These are phyloP conservation scores for Piromyces sp. DNA, from an alignment of 192 early-diverging fungal genomes.

Conservation along the genomic window DNA sequence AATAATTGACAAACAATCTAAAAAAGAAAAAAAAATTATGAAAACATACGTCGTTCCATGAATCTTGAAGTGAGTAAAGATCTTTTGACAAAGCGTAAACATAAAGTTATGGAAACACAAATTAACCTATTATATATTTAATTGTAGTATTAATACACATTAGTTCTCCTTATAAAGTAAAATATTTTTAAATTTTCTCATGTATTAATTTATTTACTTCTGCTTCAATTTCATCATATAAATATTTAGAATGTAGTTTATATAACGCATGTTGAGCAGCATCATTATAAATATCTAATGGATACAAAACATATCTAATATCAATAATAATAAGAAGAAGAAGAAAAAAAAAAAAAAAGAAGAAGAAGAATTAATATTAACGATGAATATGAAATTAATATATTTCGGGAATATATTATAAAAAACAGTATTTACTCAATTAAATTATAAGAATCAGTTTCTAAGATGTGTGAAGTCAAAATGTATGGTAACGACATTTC, in stretches of 20 bases:
- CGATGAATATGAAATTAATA: too few relatives aligned
- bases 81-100: slow-evolving; percentile 17
- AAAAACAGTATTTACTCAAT: slow-evolving; percentile 16
- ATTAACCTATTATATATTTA: slow-evolving; percentile 16
- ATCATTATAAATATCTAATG: slow-evolving; percentile 34
- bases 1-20: too few relatives aligned
- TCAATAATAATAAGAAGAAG: neutral
- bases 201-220: slow-evolving; percentile 13
- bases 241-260: slow-evolving; percentile 15
- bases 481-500: slow-evolving; percentile 39
- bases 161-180: too few relatives aligned
- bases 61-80: slow-evolving; percentile 27
- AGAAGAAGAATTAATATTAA: too few relatives aligned
- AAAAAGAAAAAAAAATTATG: slow-evolving; percentile 1
- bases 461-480: slow-evolving; percentile 21
- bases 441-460: slow-evolving; percentile 14
- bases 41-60: slow-evolving; percentile 11
- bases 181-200: too few relatives aligned
- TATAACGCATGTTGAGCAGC: slow-evolving; percentile 15
- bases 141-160: too few relatives aligned
- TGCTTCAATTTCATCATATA: slow-evolving; percentile 36
- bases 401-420: too few relatives aligned
- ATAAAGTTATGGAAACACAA: slow-evolving; percentile 33
- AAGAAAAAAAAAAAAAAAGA: too few relatives aligned
- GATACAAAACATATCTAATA: slow-evolving; percentile 13